These are phyloP conservation scores for Trichosporon sp. DNA, from an alignment of 1,284 basidiomycete species.

Conservation along the genomic window DNA sequence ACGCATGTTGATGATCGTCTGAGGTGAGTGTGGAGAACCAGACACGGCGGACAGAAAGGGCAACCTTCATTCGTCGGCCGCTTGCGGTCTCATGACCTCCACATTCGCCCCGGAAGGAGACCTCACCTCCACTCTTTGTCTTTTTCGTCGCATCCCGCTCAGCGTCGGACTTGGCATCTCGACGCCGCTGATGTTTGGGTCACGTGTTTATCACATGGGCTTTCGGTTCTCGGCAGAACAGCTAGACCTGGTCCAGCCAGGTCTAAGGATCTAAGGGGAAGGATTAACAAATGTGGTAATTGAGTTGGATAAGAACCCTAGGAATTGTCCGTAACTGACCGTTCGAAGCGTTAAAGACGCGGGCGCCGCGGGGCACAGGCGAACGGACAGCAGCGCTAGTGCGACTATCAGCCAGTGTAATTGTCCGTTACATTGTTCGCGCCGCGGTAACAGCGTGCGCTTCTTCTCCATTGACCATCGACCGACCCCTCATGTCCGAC, in stretches of 20 bases:
- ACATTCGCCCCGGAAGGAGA: slow-evolving; percentile 6
- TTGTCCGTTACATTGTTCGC: slow-evolving; percentile 12
- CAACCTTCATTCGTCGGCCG: background rate
- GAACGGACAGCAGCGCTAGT: background rate
- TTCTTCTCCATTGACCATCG: slow-evolving; percentile 10
- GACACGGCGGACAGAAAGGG: background rate
- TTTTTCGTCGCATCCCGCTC: background rate
- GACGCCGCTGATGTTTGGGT: background rate
- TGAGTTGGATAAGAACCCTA: background rate
- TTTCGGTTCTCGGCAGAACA: no score
- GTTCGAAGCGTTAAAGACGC: background rate
- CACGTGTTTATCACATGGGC: slow-evolving; percentile 17
- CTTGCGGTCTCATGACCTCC: background rate
- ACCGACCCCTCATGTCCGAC: background rate
- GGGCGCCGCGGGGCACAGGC: background rate
- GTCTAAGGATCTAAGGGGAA: background rate
- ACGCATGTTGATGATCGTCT: background rate
- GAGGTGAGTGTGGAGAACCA: background rate
- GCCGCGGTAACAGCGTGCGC: background rate
- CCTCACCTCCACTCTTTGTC: background rate
- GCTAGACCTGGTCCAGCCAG: background rate
- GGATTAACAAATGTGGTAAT: background rate
- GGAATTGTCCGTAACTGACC: slow-evolving; percentile 5
- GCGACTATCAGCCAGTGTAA: slow-evolving; percentile 6
- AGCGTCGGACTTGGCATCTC: background rate